A percentile compares a stretch with the other conserved stretches of the same genome.
These are phyloP conservation scores for Chiua virens DNA, from an alignment of 768 basidiomycete species.

Conservation along the genomic window DNA sequence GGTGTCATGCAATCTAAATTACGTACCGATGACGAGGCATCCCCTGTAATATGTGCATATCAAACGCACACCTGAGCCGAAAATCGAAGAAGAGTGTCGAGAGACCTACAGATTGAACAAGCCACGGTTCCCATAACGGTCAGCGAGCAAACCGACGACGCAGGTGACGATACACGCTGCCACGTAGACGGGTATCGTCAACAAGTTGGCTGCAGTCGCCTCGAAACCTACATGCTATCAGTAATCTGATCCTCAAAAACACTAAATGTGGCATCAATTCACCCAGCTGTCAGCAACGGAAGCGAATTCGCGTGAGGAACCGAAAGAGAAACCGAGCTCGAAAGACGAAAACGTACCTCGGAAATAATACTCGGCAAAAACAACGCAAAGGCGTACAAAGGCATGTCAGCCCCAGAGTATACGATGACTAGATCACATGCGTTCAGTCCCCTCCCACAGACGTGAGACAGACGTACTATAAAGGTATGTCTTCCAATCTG, in stretches of 20 bases:
- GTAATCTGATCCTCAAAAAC: neutral
- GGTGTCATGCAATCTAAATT: neutral
- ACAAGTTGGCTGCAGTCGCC: conserved; percentile 72
- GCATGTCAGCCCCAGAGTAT: conserved; percentile 58
- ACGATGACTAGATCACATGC: conserved; percentile 44
- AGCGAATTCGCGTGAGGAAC: neutral
- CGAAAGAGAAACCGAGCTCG: neutral
- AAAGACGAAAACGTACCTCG: conserved; percentile 40
- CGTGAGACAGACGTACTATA: conserved; percentile 10
- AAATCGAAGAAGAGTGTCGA: neutral
- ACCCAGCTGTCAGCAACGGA: conserved; percentile 38
- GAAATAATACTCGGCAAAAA: conserved; percentile 81
- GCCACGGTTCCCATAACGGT: conserved; percentile 59
- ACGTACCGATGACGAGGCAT: conserved; percentile 29
- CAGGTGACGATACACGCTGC: conserved; percentile 69
- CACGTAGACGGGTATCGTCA: conserved; percentile 76
- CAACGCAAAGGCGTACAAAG: conserved; percentile 74
- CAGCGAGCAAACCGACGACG: conserved; percentile 60
- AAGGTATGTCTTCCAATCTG: conserved; percentile 77
- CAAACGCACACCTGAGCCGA: no score
- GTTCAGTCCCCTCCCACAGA: neutral
- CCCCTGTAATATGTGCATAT: conserved; percentile 11
- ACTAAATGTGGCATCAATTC: conserved; percentile 5
- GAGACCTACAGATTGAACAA: conserved; percentile 59
- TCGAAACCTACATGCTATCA: conserved; percentile 46